Conservation (phyloP, 2,329 filamentous ascomycete species). For the Aureobasidium musti region DNA sequence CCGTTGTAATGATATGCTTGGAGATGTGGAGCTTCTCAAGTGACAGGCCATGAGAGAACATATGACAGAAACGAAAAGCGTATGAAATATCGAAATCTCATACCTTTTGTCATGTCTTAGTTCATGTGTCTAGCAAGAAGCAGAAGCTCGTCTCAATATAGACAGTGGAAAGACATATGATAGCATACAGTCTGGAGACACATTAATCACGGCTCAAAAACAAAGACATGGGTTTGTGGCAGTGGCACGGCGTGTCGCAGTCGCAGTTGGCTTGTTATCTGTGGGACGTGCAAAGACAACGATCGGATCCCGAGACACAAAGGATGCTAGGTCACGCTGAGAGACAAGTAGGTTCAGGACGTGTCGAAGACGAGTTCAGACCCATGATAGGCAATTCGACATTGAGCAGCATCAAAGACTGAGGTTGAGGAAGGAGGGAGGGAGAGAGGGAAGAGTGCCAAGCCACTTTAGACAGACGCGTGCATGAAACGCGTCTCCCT, state of each 20-base stretch:
- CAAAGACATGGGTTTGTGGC: not conserved
- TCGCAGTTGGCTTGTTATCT: not conserved
- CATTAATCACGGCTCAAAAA: not conserved
- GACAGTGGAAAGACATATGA: not conserved
- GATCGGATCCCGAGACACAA: not conserved
- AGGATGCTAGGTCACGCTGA: not conserved
- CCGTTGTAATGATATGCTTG: not conserved
- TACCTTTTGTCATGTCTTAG: not conserved
- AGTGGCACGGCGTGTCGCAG: not conserved
- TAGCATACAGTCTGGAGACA: not conserved
- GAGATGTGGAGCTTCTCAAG: not conserved
- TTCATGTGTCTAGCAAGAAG: not conserved
- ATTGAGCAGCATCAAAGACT: not conserved
- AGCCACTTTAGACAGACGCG: slow-evolving; percentile 12
- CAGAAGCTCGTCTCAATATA: not conserved
- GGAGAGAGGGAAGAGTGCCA: not conserved
- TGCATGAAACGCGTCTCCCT: slow-evolving; percentile 5
- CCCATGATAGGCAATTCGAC: not conserved
- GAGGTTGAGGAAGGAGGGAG: not conserved
- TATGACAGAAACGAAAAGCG: not conserved
- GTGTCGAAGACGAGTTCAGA: not conserved
- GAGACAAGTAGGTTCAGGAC: not conserved
- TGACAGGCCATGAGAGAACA: not conserved
- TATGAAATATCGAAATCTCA: not conserved
- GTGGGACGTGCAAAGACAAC: not conserved